Evolutionary conservation across 139 green algal genomes (phyloP), one percentile per base, ranked within the genome.

Genomic region (Haematococcus lacustris): DNA sequence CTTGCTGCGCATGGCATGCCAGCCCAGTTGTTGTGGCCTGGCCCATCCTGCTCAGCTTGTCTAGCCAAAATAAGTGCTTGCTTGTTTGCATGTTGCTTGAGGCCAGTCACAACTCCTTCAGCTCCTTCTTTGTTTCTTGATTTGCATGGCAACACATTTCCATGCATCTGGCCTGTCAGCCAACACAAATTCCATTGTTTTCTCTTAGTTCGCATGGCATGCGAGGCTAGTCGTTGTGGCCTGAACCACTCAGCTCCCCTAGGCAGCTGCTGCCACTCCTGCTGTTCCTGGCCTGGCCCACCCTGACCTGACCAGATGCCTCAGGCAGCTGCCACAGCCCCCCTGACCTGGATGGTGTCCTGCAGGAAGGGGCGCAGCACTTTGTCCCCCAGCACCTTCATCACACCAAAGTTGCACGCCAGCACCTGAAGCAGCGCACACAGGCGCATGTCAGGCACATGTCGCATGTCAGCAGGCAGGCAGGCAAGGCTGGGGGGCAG

Each of bases 361-460:
- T 80, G 76, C 66, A 88, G 78, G 73, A 88, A 85, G 4, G 80
- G 77, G 50, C 72, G 63, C 51, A 84, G 71, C 70, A 83, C 77
- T 1, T 80, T 57, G 68, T 83, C 79, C 2, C 87, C 87, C 71
- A 92, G 73, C 53, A 81, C 17, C 13, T 62, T 38, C 85, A 93
- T 88, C 33, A 91, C 89, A 28, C 65, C 53, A 61, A 93, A 92
- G 75, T 90, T 91, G 71, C 40, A 74, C n/a, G 66, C 65, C 68
- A 94, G 78, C 70, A 94, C 74, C n/a, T n/a, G n/a, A n/a, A n/a
- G n/a, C n/a, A n/a, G n/a, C n/a, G n/a, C n/a, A n/a, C n/a, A n/a
- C n/a, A n/a, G n/a, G n/a, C n/a, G n/a, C n/a, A n/a, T n/a, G n/a
- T n/a, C n/a, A n/a, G n/a, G n/a, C n/a, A n/a, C n/a, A n/a, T n/a